Base-by-base conservation (phyloP, 768 basidiomycete genomes). In the Hericium erinaceus region DNA sequence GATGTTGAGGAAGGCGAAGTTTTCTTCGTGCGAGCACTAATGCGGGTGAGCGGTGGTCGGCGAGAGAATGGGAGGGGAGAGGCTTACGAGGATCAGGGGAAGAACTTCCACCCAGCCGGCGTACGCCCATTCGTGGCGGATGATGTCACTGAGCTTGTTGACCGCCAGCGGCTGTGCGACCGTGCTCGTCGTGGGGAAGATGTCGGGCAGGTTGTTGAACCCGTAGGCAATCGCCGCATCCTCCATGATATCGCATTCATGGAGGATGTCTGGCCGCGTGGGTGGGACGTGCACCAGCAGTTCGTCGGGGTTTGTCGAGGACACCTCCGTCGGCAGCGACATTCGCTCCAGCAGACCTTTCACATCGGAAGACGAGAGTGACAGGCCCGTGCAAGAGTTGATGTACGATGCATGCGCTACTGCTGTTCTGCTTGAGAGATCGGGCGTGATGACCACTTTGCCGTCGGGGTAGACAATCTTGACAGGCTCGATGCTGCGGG, bases 181-280 rank as follows among this genome's bases (percentile, higher is more conserved):
- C 7, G 97, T 98, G 69, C 87, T 95, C 16, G 95, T 97, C 7
- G 83, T 74, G 1, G 97, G 97, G 82, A 99, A 94, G 13, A 83
- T 85, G 64, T 90, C 81, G 2, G 92, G 91, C 26, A 99, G 79
- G 65, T 95, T 97, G 75, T 99, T 98, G 78, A 93, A 98, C 2
- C 97, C 97, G 67, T 95, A 97, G 0, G 94, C 97, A 62, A 99
- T 91, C 10, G 97, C 97, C 2, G 88, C 92, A 62, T 99, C 97
- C 69, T 99, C 97, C 86, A 99, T 89, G 68, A 98, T 81, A 68
- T 99, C 97, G 67, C 95, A 97, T 70, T 98, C 94, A 68, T 99
- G 97, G 56, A 99, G 75, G 63, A 99, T 98, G 68, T 99, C 97
- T 1, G 97, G 94, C 39, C 97, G 83, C n/a, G 94, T 98, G n/a